A percentile compares a stretch with the other conserved stretches of the same genome.
Evolutionary conservation across 345 rosid species (phyloP).

Genomic region (Geranium rotundifolium): DNA sequence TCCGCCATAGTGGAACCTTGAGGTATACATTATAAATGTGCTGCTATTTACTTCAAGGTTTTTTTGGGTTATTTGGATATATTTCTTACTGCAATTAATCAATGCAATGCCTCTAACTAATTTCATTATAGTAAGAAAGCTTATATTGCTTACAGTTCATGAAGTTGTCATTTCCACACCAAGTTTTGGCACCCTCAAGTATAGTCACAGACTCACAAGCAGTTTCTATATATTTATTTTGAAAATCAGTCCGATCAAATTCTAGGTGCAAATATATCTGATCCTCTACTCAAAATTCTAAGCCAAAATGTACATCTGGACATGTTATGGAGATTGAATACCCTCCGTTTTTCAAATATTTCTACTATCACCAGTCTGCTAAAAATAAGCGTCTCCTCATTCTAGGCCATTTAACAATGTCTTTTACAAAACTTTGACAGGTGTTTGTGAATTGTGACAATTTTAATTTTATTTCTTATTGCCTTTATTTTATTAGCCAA

Average conservation of each 20-base stretch:
- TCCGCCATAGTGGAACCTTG: conserved; percentile 69
- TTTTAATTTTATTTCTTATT: too few species aligned
- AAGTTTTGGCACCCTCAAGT: neutral
- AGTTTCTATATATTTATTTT: neutral
- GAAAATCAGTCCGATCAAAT: too few species aligned
- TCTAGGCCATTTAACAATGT: too few species aligned
- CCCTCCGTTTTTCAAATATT: too few species aligned
- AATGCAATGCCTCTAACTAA: neutral
- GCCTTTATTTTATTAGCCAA: neutral
- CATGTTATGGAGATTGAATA: too few species aligned
- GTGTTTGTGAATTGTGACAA: too few species aligned
- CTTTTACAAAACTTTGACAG: too few species aligned
- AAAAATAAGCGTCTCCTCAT: neutral
- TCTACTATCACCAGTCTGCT: too few species aligned
- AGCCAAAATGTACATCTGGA: too few species aligned
- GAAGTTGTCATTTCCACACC: neutral
- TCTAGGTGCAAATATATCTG: too few species aligned
- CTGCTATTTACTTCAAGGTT: neutral
- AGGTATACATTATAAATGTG: conserved; percentile 29
- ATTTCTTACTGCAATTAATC: neutral
- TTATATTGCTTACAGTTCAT: neutral
- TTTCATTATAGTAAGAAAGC: neutral
- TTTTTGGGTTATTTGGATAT: neutral
- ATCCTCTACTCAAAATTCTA: neutral
- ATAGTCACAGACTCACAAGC: neutral